Conservation (phyloP, 148 eudicot genomes). For the Vaccinium macrocarpon region DNA sequence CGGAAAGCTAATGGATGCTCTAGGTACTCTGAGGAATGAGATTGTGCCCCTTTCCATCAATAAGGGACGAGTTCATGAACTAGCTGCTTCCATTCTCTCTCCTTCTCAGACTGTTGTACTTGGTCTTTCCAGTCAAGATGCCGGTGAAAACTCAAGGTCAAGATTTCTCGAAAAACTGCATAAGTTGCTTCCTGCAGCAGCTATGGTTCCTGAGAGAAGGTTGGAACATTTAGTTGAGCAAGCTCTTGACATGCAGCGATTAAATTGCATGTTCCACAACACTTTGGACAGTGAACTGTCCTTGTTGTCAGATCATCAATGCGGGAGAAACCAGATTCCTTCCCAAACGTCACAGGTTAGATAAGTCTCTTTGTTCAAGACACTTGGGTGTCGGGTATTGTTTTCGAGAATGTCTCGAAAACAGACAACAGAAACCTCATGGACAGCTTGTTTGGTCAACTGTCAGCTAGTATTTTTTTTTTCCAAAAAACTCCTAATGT, state of each 20-base stretch:
- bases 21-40: constrained; percentile 61
- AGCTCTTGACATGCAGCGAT: constrained; percentile 64
- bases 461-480: not conserved
- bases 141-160: constrained; percentile 34
- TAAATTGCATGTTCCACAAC: constrained; percentile 66
- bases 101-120: constrained; percentile 22
- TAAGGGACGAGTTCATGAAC: constrained; percentile 51
- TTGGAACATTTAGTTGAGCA: constrained; percentile 70
- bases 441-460: not conserved
- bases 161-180: constrained; percentile 59
- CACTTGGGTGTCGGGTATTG: not conserved
- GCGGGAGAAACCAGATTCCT: constrained; percentile 68
- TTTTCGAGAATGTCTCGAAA: not conserved
- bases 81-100: constrained; percentile 30
- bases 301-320: constrained; percentile 40
- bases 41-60: constrained; percentile 58
- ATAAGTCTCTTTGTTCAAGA: not conserved
- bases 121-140: constrained; percentile 25
- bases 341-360: constrained; percentile 59
- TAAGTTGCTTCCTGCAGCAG: constrained; percentile 59
- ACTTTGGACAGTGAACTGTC: constrained; percentile 47
- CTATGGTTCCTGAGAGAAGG: constrained; percentile 64
- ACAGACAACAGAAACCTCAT: not conserved
- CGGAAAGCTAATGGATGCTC: constrained; percentile 53
- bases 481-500: not conserved